Evolutionary conservation across 768 basidiomycete species (phyloP), one percentile per base, ranked within the genome.

Genomic region (Leccinum broughii): DNA sequence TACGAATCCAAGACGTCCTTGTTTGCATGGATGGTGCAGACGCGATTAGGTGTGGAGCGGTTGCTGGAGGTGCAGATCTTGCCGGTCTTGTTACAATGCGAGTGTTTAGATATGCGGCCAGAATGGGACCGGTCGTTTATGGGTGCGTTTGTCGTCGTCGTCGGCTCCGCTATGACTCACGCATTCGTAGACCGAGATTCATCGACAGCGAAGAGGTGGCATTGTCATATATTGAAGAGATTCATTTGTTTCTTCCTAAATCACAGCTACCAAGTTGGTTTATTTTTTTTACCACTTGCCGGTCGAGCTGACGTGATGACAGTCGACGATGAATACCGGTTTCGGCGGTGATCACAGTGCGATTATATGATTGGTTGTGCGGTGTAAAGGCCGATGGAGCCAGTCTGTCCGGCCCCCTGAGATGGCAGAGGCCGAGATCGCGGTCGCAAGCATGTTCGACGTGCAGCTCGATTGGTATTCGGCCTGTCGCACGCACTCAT

Each of bases 1-100:
- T 98, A 94, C 67, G 96, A 98, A 70, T 85, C 95, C 15, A 96
- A 96, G 75, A 88, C 95, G 85, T 92, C 95, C 4, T 77, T 97
- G 62, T 85, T 98, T 60, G 83, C 90, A 26, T 84, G 93, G 34
- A 85, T 97, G 76, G 85, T 92, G 0, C 89, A 95, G 70, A 90
- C 86, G 3, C 81, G 90, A 50, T 77, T 81, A 59, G 96, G 95
- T 2, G 93, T 93, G 2, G 95, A 97, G 68, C 83, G 87, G 48
- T 75, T 98, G 24, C 72, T 97, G 6, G 92, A 94, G 59, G 83
- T 85, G 2, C 89, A 91, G 57, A 65, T 94, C 2, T 78, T 97
- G 7, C 82, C 86, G 5, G 79, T 85, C 15, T 77, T 98, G 49
- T 84, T 89, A 0, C 87, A 89, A 58, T 96, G 93, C 72, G 92